Evolutionary conservation across 768 basidiomycete species (phyloP), one percentile per base, ranked within the genome.

Genomic region (Tulasnella sp.): DNA sequence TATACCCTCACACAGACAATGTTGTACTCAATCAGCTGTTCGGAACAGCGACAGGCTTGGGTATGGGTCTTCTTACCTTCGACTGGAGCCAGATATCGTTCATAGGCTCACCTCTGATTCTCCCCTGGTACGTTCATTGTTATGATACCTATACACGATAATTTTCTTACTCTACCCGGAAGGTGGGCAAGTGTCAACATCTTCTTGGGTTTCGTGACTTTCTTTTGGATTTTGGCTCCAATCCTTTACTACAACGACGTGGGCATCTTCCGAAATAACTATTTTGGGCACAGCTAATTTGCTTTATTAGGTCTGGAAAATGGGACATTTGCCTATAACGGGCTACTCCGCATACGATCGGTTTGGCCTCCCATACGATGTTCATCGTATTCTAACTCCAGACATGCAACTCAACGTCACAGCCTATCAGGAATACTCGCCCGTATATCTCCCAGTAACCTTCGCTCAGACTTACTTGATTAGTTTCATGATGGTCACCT

Each of bases 41-140:
- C 80, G 97, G 97, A 64, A 88, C 94, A 14, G 83, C 83, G 72
- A 88, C 89, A 1, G 97, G 96, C 0, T 82, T 96, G 64, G 97
- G 97, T 9, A 91, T 97, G 91, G 91, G 93, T 72, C 74, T 96
- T 73, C 80, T 98, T 77, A 97, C 96, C 1, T 97, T 98, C 82
- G 97, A 99, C 83, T 99, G 97, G 97, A 79, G 87, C 84, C 87
- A 91, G 80, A 89, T 93, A 67, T 79, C 87, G 22, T 93, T 88
- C 87, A 87, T 91, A 71, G 89, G 88, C 3, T 89, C 88, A 49
- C 92, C 93, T 11, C 83, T 93, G 71, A 89, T 90, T 84, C 87
- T 91, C 52, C 97, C 97, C 2, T 99, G 97, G 97, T 99, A 96
- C 96, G 97, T 96, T 1, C 89, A 94, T n/a, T n/a, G n/a, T n/a